phyloP scores from a whole-genome alignment of 192 early-diverging fungal genomes.

The Gamsiella multidivaricata region DNA sequence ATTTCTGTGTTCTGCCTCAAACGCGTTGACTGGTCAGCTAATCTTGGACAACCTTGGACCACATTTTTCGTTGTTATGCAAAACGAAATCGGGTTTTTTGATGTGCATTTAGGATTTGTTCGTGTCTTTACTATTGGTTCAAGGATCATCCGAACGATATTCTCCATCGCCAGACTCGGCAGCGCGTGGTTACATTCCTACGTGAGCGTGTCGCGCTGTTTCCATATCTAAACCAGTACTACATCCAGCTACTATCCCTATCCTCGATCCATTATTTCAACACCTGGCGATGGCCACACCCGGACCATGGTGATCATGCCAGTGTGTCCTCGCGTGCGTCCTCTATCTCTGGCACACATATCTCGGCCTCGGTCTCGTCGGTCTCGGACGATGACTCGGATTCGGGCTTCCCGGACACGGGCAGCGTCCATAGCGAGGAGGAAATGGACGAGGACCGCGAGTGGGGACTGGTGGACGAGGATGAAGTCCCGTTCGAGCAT shows the following conservation, averaged over 20 bases:
- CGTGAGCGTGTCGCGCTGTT: conserved; percentile 25
- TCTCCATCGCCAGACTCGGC: conserved; percentile 51
- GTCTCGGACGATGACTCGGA: conserved; percentile 40
- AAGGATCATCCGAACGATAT: conserved; percentile 54
- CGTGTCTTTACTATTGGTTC: conserved; percentile 31
- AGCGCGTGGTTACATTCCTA: conserved; percentile 31
- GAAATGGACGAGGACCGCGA: conserved; percentile 52
- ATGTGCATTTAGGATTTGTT: conserved; percentile 38
- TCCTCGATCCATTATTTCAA: conserved; percentile 33
- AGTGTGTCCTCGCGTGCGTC: background rate
- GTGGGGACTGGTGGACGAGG: conserved; percentile 43
- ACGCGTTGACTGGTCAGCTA: background rate
- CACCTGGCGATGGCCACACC: conserved; percentile 21
- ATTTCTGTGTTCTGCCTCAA: background rate
- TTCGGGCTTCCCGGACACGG: conserved; percentile 29
- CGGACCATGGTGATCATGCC: background rate
- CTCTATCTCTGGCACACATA: background rate
- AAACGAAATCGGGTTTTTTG: background rate
- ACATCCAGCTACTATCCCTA: conserved; percentile 14
- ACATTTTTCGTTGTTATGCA: background rate
- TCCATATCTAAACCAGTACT: conserved; percentile 32
- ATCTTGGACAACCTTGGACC: background rate
- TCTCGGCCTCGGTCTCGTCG: background rate
- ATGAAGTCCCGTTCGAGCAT: conserved; percentile 1
- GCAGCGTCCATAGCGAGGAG: conserved; percentile 11